Conservation (phyloP, 108 stramenopile species). For the Pseudonitzschia multistriata region DNA sequence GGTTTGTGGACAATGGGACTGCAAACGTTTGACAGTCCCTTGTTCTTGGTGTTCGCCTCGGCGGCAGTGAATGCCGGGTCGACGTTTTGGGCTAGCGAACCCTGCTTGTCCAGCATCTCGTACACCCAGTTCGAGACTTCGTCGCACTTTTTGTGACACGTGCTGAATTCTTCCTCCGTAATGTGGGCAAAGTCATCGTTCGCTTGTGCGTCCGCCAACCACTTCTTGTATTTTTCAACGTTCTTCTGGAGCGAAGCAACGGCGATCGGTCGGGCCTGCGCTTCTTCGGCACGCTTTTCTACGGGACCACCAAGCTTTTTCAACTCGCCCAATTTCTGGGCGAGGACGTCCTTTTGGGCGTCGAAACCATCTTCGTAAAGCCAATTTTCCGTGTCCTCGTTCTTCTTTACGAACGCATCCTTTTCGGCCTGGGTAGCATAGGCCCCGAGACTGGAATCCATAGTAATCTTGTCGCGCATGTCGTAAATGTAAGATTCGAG, state of each 20-base stretch:
- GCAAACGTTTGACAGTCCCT: constrained; percentile 61
- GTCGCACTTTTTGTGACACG: constrained; percentile 70
- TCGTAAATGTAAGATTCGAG: constrained; percentile 98
- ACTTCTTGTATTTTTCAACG: constrained; percentile 81
- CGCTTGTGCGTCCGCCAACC: constrained; percentile 73
- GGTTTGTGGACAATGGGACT: constrained; percentile 93
- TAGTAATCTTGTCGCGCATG: constrained; percentile 95
- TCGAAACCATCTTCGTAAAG: constrained; percentile 98
- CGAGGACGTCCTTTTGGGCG: constrained; percentile 90
- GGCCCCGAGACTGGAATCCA: constrained; percentile 65
- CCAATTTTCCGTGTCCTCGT: constrained; percentile 94
- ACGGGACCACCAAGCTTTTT: constrained; percentile 86
- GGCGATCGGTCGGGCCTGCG: constrained; percentile 66
- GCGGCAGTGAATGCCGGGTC: constrained; percentile 84
- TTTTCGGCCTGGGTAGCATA: constrained; percentile 88
- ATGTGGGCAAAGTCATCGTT: constrained; percentile 88
- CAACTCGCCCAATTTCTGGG: constrained; percentile 84
- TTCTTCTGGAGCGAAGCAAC: constrained; percentile 68
- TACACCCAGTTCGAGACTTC: constrained; percentile 89
- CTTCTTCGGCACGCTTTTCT: constrained; percentile 81
- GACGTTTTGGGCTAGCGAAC: constrained; percentile 51
- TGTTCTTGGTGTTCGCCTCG: constrained; percentile 66
- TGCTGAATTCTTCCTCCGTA: constrained; percentile 83
- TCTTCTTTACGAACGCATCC: constrained; percentile 52
- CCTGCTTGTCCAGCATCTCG: constrained; percentile 91